phyloP scores from a whole-genome alignment of 371 early-diverging fungal species.

The Zancudomyces culisetae region DNA sequence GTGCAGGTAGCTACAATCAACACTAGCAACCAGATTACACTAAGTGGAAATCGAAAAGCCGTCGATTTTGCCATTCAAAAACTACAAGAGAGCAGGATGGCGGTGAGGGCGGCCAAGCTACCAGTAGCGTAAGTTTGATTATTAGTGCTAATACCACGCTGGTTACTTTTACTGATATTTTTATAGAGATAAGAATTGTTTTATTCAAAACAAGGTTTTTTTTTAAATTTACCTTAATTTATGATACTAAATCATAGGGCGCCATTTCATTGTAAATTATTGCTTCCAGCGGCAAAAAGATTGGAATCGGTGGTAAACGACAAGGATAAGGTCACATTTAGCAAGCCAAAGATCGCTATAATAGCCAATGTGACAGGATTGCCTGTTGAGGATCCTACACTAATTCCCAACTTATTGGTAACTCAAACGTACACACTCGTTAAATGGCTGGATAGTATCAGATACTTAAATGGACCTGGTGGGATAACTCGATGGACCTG shows the following conservation, averaged over 20 bases:
- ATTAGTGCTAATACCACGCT: no score
- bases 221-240: no score
- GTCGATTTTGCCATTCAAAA: constrained; percentile 65
- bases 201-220: no score
- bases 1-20: constrained; percentile 70
- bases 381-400: constrained; percentile 39
- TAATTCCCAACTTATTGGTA: constrained; percentile 48
- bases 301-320: constrained; percentile 49
- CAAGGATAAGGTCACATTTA: constrained; percentile 32
- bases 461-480: constrained; percentile 45
- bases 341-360: constrained; percentile 50
- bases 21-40: constrained; percentile 56
- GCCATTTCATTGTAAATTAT: constrained; percentile 83
- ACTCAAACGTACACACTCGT: constrained; percentile 69
- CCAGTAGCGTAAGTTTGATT: constrained; percentile 71
- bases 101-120: constrained; percentile 67
- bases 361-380: constrained; percentile 78
- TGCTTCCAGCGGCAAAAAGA: constrained; percentile 62
- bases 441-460: constrained; percentile 72
- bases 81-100: constrained; percentile 55
- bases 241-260: no score
- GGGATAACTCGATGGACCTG: constrained; percentile 65
- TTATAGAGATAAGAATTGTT: no score
- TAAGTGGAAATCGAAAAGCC: constrained; percentile 72
- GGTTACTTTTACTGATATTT: no score